These are phyloP conservation scores for Cucurbita moschata DNA, from an alignment of 306 rosid species.

Conservation along the genomic window DNA sequence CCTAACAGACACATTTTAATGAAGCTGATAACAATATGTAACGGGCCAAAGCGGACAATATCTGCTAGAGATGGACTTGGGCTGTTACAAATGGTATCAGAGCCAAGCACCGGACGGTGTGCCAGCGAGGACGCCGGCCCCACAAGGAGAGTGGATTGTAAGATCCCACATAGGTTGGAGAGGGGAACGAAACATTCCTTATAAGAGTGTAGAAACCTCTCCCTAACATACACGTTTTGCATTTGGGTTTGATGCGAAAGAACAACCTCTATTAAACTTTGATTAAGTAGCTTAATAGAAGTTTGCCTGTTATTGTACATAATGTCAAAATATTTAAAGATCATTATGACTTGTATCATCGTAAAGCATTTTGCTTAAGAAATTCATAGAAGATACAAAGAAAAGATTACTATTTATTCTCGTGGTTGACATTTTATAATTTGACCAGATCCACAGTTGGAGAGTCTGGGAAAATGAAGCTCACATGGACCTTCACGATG, in stretches of 20 bases:
- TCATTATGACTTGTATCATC: background rate
- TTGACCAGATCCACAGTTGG: conserved; percentile 86
- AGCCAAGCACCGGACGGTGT: too few relatives aligned
- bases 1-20: too few relatives aligned
- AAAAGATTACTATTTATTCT: background rate
- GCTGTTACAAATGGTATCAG: too few relatives aligned
- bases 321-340: background rate
- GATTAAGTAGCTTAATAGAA: background rate
- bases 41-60: too few relatives aligned
- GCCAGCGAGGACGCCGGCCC: too few relatives aligned
- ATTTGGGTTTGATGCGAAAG: background rate
- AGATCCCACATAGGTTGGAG: too few relatives aligned
- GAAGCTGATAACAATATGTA: too few relatives aligned
- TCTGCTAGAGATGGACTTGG: too few relatives aligned
- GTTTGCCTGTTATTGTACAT: background rate
- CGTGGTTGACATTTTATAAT: conserved; percentile 19
- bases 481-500: conserved; percentile 50
- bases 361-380: background rate
- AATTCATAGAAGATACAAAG: background rate
- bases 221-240: too few relatives aligned
- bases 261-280: background rate
- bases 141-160: too few relatives aligned
- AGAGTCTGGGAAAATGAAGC: conserved; percentile 92
- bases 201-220: too few relatives aligned
- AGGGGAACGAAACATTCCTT: too few relatives aligned